A percentile compares a stretch with the other conserved stretches of the same genome.
Conservation (phyloP, 306 rosid species). For the Casuarina cunninghamiana region DNA sequence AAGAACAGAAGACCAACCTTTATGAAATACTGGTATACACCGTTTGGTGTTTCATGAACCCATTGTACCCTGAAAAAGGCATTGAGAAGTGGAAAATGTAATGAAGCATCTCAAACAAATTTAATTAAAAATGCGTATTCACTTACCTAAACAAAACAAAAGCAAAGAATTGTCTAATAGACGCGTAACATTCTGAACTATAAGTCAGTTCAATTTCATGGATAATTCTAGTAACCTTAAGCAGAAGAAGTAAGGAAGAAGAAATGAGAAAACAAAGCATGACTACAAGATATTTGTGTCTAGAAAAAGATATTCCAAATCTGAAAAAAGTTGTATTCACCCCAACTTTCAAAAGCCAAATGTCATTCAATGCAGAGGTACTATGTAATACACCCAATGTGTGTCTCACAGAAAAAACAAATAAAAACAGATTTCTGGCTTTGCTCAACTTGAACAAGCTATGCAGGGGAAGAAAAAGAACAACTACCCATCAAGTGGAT, state of each 20-base stretch:
- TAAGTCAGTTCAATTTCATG: neutral
- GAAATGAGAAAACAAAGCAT: neutral
- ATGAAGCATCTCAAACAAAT: conserved; percentile 6
- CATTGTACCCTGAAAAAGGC: conserved; percentile 65
- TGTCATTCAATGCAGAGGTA: neutral
- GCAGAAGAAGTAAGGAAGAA: neutral
- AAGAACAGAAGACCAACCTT: conserved; percentile 60
- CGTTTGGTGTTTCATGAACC: conserved; percentile 60
- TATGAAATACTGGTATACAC: conserved; percentile 80
- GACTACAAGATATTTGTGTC: neutral
- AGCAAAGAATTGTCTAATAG: neutral
- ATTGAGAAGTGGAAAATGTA: conserved; percentile 12
- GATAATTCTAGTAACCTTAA: neutral
- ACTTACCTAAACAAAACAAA: neutral
- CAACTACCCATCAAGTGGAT: conserved; percentile 94
- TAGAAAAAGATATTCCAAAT: neutral
- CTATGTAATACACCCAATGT: neutral
- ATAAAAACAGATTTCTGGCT: neutral
- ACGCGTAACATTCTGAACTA: neutral
- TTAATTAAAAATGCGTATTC: neutral
- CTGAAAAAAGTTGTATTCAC: neutral
- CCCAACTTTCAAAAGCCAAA: neutral
- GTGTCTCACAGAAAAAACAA: neutral
- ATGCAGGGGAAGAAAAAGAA: conserved; percentile 27
- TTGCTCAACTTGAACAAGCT: conserved; percentile 1